Conservation (phyloP, 306 rosid species). For the Dicorynia guianensis region DNA sequence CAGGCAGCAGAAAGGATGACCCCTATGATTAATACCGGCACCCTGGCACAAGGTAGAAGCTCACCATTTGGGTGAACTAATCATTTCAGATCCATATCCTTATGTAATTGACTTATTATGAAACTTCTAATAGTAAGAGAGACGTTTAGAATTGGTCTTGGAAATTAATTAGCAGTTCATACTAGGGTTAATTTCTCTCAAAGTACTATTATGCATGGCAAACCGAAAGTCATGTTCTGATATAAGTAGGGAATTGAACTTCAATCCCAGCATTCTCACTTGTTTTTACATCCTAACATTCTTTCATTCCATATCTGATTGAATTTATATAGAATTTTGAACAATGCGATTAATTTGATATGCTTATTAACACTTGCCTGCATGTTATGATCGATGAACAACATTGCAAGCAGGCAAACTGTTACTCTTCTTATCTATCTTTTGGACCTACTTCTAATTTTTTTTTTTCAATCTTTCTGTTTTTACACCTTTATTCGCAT, state of each 20-base stretch:
- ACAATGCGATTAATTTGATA: not conserved
- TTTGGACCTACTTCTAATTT: constrained; percentile 32
- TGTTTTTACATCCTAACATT: constrained; percentile 29
- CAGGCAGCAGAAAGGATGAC: constrained; percentile 65
- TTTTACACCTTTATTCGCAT: too few relatives aligned
- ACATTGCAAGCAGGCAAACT: constrained; percentile 39
- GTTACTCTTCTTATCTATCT: constrained; percentile 42
- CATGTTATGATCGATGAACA: constrained; percentile 37
- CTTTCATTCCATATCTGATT: not conserved
- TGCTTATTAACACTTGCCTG: not conserved
- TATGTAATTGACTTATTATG: constrained; percentile 54
- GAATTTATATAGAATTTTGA: constrained; percentile 24
- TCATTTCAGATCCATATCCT: constrained; percentile 5
- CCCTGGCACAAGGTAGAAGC: constrained; percentile 67
- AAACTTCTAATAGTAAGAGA: constrained; percentile 20
- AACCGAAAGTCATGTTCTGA: constrained; percentile 50
- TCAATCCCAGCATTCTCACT: constrained; percentile 51
- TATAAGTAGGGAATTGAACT: constrained; percentile 46
- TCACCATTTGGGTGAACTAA: constrained; percentile 72
- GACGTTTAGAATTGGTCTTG: constrained; percentile 59
- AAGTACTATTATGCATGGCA: constrained; percentile 58
- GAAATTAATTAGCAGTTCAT: constrained; percentile 42
- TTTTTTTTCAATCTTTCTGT: too few relatives aligned
- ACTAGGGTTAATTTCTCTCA: constrained; percentile 45
- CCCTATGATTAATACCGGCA: constrained; percentile 70